Conservation (phyloP, 1,284 basidiomycete species). For the Erythrobasidium hasegawianum region DNA sequence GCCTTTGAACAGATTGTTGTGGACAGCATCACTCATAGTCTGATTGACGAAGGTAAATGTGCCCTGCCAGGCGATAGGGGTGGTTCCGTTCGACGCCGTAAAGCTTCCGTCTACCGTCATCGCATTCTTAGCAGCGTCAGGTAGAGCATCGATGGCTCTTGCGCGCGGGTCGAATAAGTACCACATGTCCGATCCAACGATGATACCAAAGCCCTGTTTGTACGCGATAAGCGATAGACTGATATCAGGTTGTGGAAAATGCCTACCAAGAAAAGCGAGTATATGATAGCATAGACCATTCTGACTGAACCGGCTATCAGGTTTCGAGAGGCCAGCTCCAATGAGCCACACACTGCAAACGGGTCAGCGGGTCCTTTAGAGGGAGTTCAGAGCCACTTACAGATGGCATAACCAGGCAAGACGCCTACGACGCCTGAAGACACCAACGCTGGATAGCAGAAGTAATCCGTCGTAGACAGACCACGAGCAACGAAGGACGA, state of each 20-base stretch:
- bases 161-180: slow-evolving; percentile 68
- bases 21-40: slow-evolving; percentile 47
- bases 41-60: slow-evolving; percentile 68
- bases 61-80: slow-evolving; percentile 55
- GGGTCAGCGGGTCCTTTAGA: background rate
- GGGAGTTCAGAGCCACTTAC: slow-evolving; percentile 52
- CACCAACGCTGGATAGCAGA: slow-evolving; percentile 78
- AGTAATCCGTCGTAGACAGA: slow-evolving; percentile 66
- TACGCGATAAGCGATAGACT: slow-evolving; percentile 7
- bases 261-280: slow-evolving; percentile 71
- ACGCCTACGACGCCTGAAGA: slow-evolving; percentile 75
- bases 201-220: slow-evolving; percentile 69
- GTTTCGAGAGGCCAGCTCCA: slow-evolving; percentile 82
- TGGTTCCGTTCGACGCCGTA: slow-evolving; percentile 39
- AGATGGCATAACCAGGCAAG: slow-evolving; percentile 71
- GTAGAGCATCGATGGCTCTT: slow-evolving; percentile 58
- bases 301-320: slow-evolving; percentile 81
- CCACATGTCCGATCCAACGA: slow-evolving; percentile 80
- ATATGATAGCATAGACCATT: slow-evolving; percentile 85
- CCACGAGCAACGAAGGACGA: slow-evolving; percentile 74
- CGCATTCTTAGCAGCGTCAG: slow-evolving; percentile 55
- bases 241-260: background rate
- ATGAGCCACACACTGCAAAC: slow-evolving; percentile 63
- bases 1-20: slow-evolving; percentile 44
- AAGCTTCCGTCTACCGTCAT: slow-evolving; percentile 52